Conservation (phyloP, 495 filamentous ascomycete species). For the Talaromyces proteolyticus region DNA sequence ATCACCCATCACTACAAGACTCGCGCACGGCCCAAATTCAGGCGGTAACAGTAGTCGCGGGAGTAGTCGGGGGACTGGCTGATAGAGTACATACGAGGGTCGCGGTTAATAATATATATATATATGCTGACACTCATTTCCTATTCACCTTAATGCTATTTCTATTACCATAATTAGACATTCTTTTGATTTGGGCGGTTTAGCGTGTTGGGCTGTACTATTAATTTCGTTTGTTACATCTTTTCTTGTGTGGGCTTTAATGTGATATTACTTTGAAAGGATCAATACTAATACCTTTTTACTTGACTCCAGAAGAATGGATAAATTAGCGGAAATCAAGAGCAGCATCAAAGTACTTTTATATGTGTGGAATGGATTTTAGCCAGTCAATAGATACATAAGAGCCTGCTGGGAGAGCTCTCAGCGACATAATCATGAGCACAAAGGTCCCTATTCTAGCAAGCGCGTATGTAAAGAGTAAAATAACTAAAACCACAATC, state of each 20-base stretch:
- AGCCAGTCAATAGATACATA: conserved; percentile 6
- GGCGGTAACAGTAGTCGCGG: not conserved
- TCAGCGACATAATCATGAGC: conserved; percentile 8
- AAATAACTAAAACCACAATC: not conserved
- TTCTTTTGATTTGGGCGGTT: not conserved
- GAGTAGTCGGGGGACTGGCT: not conserved
- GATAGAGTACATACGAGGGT: too few relatives aligned
- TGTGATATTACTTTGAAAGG: not conserved
- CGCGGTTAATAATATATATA: not conserved
- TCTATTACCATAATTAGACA: not conserved
- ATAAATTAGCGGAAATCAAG: too few relatives aligned
- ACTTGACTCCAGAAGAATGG: too few relatives aligned
- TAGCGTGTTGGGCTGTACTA: too few relatives aligned
- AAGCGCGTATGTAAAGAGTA: not conserved
- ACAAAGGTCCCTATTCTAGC: conserved; percentile 7
- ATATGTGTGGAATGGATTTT: conserved; percentile 8
- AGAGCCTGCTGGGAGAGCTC: conserved; percentile 7
- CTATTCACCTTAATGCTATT: not conserved
- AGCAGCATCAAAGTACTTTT: too few relatives aligned
- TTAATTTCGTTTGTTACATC: too few relatives aligned
- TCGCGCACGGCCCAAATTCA: not conserved
- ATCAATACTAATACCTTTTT: not conserved
- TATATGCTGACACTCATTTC: not conserved
- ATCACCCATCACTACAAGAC: conserved; percentile 4
- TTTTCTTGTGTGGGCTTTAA: too few relatives aligned